Conservation (phyloP, 352 stramenopile species). For the Globisporangium apiculatum region DNA sequence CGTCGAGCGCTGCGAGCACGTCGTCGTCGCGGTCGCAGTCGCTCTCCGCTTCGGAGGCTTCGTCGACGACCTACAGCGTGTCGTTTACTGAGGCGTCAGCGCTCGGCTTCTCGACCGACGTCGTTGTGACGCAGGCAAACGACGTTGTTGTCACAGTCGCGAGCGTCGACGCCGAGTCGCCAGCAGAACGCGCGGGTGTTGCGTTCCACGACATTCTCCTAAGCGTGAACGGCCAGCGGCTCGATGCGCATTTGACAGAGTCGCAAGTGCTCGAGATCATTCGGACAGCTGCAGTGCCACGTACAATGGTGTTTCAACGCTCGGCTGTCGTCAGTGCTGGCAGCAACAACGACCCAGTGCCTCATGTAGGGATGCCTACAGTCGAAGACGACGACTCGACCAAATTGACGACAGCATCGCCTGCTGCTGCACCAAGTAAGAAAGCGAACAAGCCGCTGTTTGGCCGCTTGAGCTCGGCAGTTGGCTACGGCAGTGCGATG, state of each 20-base stretch:
- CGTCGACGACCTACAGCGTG: conserved; percentile 30
- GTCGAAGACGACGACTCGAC: conserved; percentile 15
- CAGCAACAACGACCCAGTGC: conserved; percentile 3
- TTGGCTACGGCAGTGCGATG: conserved; percentile 53
- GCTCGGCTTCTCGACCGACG: conserved; percentile 47
- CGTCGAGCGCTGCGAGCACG: conserved; percentile 25
- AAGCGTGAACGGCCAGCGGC: conserved; percentile 51
- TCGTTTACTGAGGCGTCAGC: conserved; percentile 47
- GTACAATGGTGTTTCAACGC: conserved; percentile 55
- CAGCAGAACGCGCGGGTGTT: conserved; percentile 46
- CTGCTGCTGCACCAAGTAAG: conserved; percentile 11
- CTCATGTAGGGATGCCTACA: conserved; percentile 8
- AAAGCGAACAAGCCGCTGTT: conserved; percentile 37
- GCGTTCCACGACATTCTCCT: conserved; percentile 48
- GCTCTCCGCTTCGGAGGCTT: background rate
- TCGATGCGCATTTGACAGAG: conserved; percentile 56
- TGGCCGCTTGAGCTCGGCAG: conserved; percentile 47
- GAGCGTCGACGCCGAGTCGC: conserved; percentile 44
- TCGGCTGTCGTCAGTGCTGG: conserved; percentile 21
- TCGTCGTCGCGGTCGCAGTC: conserved; percentile 27
- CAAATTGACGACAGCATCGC: conserved; percentile 3
- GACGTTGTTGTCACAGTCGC: conserved; percentile 48
- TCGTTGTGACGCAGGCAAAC: conserved; percentile 41
- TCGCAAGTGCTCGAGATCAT: conserved; percentile 60
- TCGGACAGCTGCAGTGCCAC: conserved; percentile 31